These are phyloP conservation scores for Phytophthora fragariae DNA, from an alignment of 352 stramenopile genomes.

Conservation along the genomic window DNA sequence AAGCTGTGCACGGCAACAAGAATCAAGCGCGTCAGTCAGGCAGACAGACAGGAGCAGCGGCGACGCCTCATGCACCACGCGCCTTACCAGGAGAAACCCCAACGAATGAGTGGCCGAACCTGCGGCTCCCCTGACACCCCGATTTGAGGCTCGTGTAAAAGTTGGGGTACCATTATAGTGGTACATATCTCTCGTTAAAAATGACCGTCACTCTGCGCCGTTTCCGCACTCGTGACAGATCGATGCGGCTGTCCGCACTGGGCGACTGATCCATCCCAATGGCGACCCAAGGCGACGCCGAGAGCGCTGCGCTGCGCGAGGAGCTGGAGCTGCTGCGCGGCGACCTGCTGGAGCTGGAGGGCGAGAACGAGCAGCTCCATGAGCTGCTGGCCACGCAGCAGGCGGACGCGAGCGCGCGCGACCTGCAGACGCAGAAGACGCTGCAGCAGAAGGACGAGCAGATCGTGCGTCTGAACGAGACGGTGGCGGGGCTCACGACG, in stretches of 20 bases:
- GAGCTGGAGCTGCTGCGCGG: constrained; percentile 68
- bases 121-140: constrained; percentile 10
- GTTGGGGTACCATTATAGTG: background rate
- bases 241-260: constrained; percentile 17
- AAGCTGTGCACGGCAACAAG: background rate
- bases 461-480: constrained; percentile 29
- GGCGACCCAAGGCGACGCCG: constrained; percentile 18
- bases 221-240: constrained; percentile 13
- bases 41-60: constrained; percentile 4
- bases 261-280: constrained; percentile 9
- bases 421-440: constrained; percentile 18
- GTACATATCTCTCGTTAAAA: background rate
- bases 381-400: constrained; percentile 57
- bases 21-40: background rate
- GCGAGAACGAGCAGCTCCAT: constrained; percentile 75
- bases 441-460: constrained; percentile 40
- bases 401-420: constrained; percentile 30
- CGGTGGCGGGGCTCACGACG: constrained; percentile 22
- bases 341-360: constrained; percentile 68
- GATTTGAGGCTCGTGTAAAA: background rate
- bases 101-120: constrained; percentile 49
- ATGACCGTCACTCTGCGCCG: constrained; percentile 28
- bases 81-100: constrained; percentile 25
- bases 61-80: background rate
- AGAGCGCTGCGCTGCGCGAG: constrained; percentile 42